Base-by-base conservation (phyloP, 2,329 filamentous ascomycete species). In the Sphaerulina vaccinii region DNA sequence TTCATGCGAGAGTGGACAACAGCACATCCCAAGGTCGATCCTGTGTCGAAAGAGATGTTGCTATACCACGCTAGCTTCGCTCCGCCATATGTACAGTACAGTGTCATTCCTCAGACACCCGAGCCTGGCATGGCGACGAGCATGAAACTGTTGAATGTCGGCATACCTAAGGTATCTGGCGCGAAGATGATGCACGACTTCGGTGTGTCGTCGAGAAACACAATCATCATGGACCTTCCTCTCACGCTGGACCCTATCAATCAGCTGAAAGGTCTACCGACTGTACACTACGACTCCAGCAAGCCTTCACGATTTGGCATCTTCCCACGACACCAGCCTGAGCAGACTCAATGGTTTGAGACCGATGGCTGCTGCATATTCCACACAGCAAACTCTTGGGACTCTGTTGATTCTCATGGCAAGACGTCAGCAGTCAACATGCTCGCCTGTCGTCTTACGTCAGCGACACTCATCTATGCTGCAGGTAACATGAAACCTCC, bases 111-210 rank as follows among this genome's bases (percentile, higher is more conserved):
- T 1, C 45, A 57, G 23, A 47, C 56, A 29, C 36, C 46, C 2
- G 29, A 10, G 1, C 27, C 40, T 4, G 23, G 24, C n/a, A 36
- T 15, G 19, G 15, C 19, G 16, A 22, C 18, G 7, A 32, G 22
- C 15, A 27, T 4, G 16, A 65, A 57, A 35, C 59, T 73, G 41
- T 70, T 86, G 50, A 81, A 82, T 56, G 69, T 74, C 5, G 72
- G 82, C 0, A 75, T 88, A 0, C 79, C 83, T 0, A 84, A 84
- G 0, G 74, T 88, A 21, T 72, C 73, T 3, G 79, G 79, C 1
- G 80, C 84, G 1, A 87, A 85, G 64, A 85, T 88, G 78, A 88
- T 88, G 84, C 86, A 88, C 63, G 85, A 88, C 65, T 88, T 88
- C 67, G 85, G 85, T 11, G 84, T 85, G 1, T 86, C 84, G 1